phyloP scores from a whole-genome alignment of 108 stramenopile species.

The Aurantiochytrium sp. region DNA sequence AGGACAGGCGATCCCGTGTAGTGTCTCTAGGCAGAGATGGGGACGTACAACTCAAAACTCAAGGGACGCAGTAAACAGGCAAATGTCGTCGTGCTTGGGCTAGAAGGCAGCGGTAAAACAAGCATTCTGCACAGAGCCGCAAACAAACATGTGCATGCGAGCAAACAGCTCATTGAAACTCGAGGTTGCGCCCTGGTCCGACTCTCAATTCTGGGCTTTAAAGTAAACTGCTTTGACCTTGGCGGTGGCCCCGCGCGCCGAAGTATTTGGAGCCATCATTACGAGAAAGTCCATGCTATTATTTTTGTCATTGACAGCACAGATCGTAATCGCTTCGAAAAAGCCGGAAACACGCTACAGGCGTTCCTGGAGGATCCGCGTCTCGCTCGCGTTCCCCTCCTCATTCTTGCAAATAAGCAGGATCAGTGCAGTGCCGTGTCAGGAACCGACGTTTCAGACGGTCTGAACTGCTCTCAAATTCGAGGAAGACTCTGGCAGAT shows the following conservation, averaged over 20 bases:
- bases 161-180: background rate
- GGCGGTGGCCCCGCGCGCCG: background rate
- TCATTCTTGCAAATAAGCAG: background rate
- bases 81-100: background rate
- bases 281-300: background rate
- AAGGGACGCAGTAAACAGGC: background rate
- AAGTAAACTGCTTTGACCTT: background rate
- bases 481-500: constrained; percentile 1
- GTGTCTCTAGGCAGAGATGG: background rate
- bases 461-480: background rate
- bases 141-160: background rate
- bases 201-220: background rate
- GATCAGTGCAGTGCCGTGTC: background rate
- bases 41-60: background rate
- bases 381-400: background rate
- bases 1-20: too few species aligned
- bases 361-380: background rate
- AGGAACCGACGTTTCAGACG: background rate
- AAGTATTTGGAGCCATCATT: background rate
- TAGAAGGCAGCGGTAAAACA: background rate
- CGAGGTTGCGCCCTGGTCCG: background rate
- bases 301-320: constrained; percentile 13
- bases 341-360: background rate
- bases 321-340: background rate
- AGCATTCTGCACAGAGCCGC: background rate